These are phyloP conservation scores for Neurospora sp. DNA, from an alignment of 495 filamentous ascomycete genomes.

Conservation along the genomic window DNA sequence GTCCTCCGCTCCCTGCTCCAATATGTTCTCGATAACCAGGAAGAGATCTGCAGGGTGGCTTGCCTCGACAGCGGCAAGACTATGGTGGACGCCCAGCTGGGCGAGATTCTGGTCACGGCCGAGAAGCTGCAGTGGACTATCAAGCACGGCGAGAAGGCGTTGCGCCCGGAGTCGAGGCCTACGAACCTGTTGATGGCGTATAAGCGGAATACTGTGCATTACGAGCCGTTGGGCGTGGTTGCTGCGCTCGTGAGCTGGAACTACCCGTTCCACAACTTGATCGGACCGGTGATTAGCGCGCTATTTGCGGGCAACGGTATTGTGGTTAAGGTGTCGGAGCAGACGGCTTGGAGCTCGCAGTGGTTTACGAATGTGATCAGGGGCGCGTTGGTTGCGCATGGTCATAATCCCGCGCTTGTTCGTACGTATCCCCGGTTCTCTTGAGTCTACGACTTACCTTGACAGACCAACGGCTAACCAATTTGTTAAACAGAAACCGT, in stretches of 20 bases:
- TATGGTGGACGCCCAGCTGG: conserved; percentile 82
- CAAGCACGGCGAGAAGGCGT: conserved; percentile 75
- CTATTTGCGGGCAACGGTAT: conserved; percentile 91
- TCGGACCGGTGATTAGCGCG: conserved; percentile 81
- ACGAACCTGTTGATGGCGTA: conserved; percentile 88
- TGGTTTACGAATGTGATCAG: conserved; percentile 74
- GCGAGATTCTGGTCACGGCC: conserved; percentile 84
- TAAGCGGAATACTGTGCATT: conserved; percentile 83
- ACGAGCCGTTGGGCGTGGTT: conserved; percentile 89
- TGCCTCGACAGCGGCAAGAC: conserved; percentile 98
- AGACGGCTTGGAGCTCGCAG: conserved; percentile 77
- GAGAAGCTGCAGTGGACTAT: conserved; percentile 96
- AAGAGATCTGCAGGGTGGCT: conserved; percentile 72
- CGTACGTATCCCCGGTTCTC: conserved; percentile 15
- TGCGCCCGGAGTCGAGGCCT: conserved; percentile 61
- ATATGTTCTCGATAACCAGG: conserved; percentile 81
- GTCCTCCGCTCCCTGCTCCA: conserved; percentile 76
- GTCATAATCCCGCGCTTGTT: conserved; percentile 72
- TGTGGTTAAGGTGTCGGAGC: conserved; percentile 85
- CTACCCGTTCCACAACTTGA: conserved; percentile 89
- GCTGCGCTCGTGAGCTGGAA: conserved; percentile 95
- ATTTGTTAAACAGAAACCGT: conserved; percentile 41
- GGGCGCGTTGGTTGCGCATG: conserved; percentile 70
- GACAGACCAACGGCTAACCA: neutral
- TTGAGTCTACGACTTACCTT: neutral